These are phyloP conservation scores for Rachicladosporium sp. DNA, from an alignment of 2,329 filamentous ascomycete genomes.

Conservation along the genomic window DNA sequence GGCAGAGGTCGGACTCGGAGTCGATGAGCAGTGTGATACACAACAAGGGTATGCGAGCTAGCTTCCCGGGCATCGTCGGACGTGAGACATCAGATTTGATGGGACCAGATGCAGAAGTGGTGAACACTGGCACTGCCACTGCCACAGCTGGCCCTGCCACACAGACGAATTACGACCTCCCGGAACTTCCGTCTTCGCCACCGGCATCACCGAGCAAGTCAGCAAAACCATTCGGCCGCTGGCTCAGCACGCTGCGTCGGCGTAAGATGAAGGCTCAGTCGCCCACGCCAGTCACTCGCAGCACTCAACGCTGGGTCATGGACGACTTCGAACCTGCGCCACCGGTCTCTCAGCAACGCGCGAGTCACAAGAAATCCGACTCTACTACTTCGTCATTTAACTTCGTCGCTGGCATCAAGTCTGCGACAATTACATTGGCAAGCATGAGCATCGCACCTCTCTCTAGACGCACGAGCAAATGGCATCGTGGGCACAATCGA, in stretches of 20 bases:
- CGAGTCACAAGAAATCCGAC: constrained; percentile 27
- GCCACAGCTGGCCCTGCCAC: too few species aligned
- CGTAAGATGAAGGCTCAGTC: constrained; percentile 35
- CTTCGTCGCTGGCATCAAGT: constrained; percentile 70
- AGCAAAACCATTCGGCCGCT: constrained; percentile 53
- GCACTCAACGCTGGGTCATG: constrained; percentile 24
- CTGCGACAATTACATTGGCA: constrained; percentile 64
- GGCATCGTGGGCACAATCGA: constrained; percentile 45
- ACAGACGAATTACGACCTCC: too few species aligned
- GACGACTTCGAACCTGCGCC: constrained; percentile 22
- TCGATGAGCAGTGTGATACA: constrained; percentile 3
- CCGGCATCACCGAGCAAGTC: neutral
- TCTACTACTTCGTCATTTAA: constrained; percentile 65
- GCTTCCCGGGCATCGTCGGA: neutral
- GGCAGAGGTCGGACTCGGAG: neutral
- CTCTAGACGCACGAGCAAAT: constrained; percentile 43
- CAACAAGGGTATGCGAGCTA: neutral
- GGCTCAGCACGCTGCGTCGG: constrained; percentile 58
- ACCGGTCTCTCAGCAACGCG: constrained; percentile 1
- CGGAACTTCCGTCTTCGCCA: too few species aligned
- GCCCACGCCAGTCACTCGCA: constrained; percentile 24
- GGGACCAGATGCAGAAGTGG: too few species aligned
- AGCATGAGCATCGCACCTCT: constrained; percentile 57
- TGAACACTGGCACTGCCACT: too few species aligned
- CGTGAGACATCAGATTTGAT: too few species aligned